Conservation (phyloP, 805 yeast species). For the Zygoascus biomembranicola region DNA sequence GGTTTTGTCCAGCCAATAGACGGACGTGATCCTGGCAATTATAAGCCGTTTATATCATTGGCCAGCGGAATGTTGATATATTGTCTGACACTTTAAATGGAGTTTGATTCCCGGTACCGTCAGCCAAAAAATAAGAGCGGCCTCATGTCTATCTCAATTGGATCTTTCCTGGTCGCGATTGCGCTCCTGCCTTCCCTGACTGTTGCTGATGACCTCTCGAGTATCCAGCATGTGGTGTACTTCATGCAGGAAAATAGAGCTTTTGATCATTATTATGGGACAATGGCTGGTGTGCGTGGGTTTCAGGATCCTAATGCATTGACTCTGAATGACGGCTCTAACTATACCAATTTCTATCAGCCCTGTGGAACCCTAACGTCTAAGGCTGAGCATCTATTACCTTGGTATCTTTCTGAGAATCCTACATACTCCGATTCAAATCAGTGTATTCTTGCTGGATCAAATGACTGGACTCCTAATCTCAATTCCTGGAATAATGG, state of each 20-base stretch:
- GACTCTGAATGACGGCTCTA: slow-evolving; percentile 2
- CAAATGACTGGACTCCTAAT: slow-evolving; percentile 22
- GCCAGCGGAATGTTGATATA: no score
- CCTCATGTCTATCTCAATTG: neutral
- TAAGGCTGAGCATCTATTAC: slow-evolving; percentile 15
- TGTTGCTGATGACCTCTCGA: slow-evolving; percentile 3
- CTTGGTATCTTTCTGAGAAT: slow-evolving; percentile 17
- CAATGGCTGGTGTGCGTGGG: slow-evolving; percentile 21
- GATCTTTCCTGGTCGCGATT: neutral
- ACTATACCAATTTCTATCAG: slow-evolving; percentile 16
- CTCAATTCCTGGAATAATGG: slow-evolving; percentile 22
- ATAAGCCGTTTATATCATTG: no score
- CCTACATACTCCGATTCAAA: slow-evolving; percentile 13
- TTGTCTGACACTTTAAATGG: no score
- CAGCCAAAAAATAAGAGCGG: no score
- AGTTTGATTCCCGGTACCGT: no score
- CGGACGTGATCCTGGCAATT: no score
- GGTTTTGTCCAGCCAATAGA: no score
- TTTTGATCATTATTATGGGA: slow-evolving; percentile 18
- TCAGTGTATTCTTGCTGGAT: slow-evolving; percentile 21
- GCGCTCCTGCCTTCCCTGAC: slow-evolving; percentile 6
- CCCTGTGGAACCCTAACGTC: slow-evolving; percentile 8
- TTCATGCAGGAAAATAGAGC: slow-evolving; percentile 22
- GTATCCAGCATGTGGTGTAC: slow-evolving; percentile 14
- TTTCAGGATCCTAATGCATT: slow-evolving; percentile 19